phyloP scores from a whole-genome alignment of 176 grass and related monocot species.

The Phragmites australis region DNA sequence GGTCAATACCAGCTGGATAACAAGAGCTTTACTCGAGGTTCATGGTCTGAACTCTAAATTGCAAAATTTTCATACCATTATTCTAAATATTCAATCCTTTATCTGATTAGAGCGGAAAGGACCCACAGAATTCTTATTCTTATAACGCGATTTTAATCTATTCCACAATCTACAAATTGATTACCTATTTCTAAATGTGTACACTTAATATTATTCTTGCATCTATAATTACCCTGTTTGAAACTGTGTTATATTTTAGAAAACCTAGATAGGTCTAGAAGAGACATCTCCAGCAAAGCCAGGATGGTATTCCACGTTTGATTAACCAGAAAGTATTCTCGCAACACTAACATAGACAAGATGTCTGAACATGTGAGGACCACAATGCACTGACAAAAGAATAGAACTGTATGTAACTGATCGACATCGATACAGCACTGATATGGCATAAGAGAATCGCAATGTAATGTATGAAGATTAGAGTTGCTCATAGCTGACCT shows the following conservation, averaged over 20 bases:
- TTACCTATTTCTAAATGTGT: no score
- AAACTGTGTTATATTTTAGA: neutral
- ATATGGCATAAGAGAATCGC: neutral
- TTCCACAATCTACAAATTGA: no score
- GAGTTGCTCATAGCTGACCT: neutral
- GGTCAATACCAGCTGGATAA: neutral
- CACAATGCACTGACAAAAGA: neutral
- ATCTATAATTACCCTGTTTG: neutral
- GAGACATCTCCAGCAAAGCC: conserved; percentile 3
- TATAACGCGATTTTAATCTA: no score
- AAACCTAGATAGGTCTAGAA: neutral
- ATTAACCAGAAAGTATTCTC: conserved; percentile 14
- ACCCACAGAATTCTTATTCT: no score
- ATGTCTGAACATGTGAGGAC: neutral
- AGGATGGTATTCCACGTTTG: neutral
- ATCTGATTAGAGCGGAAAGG: no score
- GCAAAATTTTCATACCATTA: neutral
- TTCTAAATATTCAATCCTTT: conserved; percentile 15
- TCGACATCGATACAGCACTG: neutral
- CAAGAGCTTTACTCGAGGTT: neutral
- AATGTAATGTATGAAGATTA: neutral
- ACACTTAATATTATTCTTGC: conserved; percentile 8
- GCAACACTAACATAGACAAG: conserved; percentile 5
- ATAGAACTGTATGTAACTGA: neutral
- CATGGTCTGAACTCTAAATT: neutral